Evolutionary conservation across 495 filamentous ascomycete genomes (phyloP), one percentile per base, ranked within the genome.

Genomic region (Amniculicola lignicola): DNA sequence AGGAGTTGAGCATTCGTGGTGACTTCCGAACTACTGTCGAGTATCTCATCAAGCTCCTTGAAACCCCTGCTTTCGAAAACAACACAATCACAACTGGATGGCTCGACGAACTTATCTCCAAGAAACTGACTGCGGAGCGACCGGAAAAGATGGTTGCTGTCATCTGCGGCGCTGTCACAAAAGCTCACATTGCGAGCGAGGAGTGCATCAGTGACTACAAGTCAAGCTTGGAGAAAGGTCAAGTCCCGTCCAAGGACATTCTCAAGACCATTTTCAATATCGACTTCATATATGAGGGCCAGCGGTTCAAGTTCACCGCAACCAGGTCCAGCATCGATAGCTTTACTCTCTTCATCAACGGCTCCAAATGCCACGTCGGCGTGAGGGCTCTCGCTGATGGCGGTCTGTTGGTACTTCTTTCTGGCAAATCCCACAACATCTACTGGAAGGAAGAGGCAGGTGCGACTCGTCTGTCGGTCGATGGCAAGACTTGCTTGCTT

Each of bases 361-460:
- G 93, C 29, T 96, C 93, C 48, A 96, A 94, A 76, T 94, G 89
- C 72, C 85, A 87, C 7, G 88, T 96, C 42, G 93, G 93, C 65
- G 87, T 99, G 45, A 86, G 94, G 56, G 88, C 90, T 18, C 79
- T 97, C 51, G 86, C 89, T 54, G 93, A 99, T 63, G 93, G 93
- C 74, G 93, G 93, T 66, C 79, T 99, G n/a, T 77, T 99, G 37
- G 80, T 97, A 54, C 79, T 99, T 22, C 81, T 97, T 33, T 82
- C 82, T 65, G 93, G 93, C 25, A 87, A 87, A 67, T 92, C 87
- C 67, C 93, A 99, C 82, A 99, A 93, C 70, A 83, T 96, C 36
- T 99, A 99, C 82, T 97, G 94, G 94, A 96, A 96, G 69, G 93
- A 99, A 69, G 93, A 99, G 72, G 88, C 90, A 33, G 90, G 88